Evolutionary conservation across 2,329 filamentous ascomycete genomes (phyloP), one percentile per base, ranked within the genome.

Genomic region (Sclerotinia borealis): DNA sequence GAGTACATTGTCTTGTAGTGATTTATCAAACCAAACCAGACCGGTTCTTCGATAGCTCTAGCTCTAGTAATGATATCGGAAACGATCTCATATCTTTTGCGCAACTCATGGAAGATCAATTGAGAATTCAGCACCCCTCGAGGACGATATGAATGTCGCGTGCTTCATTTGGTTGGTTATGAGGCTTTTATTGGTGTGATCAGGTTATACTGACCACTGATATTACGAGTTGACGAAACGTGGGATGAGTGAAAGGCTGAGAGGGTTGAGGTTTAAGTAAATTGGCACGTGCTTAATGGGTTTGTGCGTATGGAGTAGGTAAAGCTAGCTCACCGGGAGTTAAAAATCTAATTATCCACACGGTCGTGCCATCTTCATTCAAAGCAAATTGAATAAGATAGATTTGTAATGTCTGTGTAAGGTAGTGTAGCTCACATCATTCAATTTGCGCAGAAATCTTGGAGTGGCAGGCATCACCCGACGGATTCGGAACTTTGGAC

Each of bases 141-240:
- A 36, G 43, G 29, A 41, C 36, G 52, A 50, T 25, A 43, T 25
- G 5, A 59, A 34, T 63, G 61, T 63, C 61, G 61, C 61, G 61
- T 63, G 61, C 61, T 63, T 59, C 61, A 63, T 63, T 63, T 34
- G 45, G 51, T 63, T 63, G 61, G 61, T 27, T 59, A n/a, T 49
- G 52, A 58, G 31, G 34, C 52, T 62, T 43, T 56, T 34, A 10
- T 45, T 45, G 27, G n/a, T 56, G 27, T 45, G 39, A 41, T 45
- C 27, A 45, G 27, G 41, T 45, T 45, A 22, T 56, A 15, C 2
- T 22, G 19, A 45, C 54, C 54, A 56, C 27, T 56, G 54, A 56
- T 11, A 56, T 36, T 25, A 29, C 54, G 54, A 25, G 54, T 56
- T 56, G 54, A 56, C 19, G 13, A 34, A 56, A 56, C 54, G 39